Conservation (phyloP, 176 grass and related monocot species). For the Bolboschoenus planiculmis region DNA sequence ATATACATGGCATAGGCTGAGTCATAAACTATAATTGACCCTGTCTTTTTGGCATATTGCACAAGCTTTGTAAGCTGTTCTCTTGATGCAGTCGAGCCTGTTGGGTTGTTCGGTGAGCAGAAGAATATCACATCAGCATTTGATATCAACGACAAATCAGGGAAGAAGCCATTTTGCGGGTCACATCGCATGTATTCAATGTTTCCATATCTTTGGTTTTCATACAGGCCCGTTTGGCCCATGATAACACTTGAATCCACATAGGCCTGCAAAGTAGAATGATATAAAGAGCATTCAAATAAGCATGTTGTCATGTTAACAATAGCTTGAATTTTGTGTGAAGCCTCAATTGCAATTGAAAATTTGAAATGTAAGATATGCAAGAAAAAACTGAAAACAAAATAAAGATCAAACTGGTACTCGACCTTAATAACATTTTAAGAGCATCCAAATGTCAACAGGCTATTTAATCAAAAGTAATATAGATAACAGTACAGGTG, state of each 20-base stretch:
- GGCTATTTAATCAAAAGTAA: too few relatives aligned
- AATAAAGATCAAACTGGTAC: neutral
- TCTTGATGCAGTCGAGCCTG: conserved; percentile 64
- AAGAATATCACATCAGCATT: conserved; percentile 88
- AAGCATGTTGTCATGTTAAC: neutral
- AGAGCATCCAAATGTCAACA: neutral
- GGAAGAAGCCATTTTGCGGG: conserved; percentile 91
- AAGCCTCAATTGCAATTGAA: neutral
- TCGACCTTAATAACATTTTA: neutral
- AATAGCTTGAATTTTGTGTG: neutral
- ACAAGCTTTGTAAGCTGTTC: conserved; percentile 71
- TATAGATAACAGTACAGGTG: too few relatives aligned
- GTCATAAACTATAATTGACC: conserved; percentile 89
- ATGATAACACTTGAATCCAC: conserved; percentile 94
- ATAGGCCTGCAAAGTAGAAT: conserved; percentile 49
- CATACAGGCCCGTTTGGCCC: conserved; percentile 76
- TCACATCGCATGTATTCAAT: conserved; percentile 90
- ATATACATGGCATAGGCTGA: conserved; percentile 86
- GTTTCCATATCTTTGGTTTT: conserved; percentile 70
- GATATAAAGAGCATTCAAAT: neutral
- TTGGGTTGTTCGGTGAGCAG: conserved; percentile 95
- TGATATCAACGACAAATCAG: conserved; percentile 63
- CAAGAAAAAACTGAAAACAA: neutral
- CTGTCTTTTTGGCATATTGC: conserved; percentile 80
- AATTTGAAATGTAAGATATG: neutral